Percentiles rank a stretch among this genome's conserved stretches.
Conservation (phyloP, 192 early-diverging fungal genomes). For the Phycomyces blakesleeanus region DNA sequence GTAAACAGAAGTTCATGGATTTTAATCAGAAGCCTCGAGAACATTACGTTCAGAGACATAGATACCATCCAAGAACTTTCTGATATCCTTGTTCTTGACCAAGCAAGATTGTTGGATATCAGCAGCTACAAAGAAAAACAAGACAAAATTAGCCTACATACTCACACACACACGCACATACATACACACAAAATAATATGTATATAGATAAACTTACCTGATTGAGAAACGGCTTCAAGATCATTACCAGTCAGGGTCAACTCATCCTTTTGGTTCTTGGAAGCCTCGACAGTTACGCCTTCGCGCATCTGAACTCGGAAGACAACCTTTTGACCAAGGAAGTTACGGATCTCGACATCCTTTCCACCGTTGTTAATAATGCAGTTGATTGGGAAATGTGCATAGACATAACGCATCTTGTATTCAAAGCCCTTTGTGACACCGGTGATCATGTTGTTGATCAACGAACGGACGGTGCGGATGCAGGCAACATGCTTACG, state of each 20-base stretch:
- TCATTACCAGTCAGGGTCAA: constrained; percentile 90
- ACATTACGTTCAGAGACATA: constrained; percentile 41
- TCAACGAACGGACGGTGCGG: constrained; percentile 92
- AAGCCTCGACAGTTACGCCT: constrained; percentile 78
- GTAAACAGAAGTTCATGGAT: neutral
- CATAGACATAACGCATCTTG: constrained; percentile 98
- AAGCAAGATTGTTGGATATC: constrained; percentile 90
- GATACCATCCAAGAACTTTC: constrained; percentile 69
- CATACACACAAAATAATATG: too few relatives aligned
- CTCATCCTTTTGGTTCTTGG: constrained; percentile 91
- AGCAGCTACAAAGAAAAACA: too few relatives aligned
- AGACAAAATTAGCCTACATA: too few relatives aligned
- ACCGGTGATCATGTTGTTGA: constrained; percentile 95
- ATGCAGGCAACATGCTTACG: constrained; percentile 99
- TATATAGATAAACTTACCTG: constrained; percentile 63
- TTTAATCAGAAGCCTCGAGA: constrained; percentile 27
- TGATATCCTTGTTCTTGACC: constrained; percentile 99
- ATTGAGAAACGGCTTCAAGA: constrained; percentile 91
- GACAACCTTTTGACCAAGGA: constrained; percentile 93
- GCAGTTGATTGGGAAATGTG: constrained; percentile 99
- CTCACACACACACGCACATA: too few relatives aligned
- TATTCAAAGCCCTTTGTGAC: constrained; percentile 99
- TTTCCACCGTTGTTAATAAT: constrained; percentile 75
- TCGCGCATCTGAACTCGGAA: constrained; percentile 82
- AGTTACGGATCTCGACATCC: constrained; percentile 96